Base-by-base conservation (phyloP, 768 basidiomycete species). In the Rhizopogon sp. region DNA sequence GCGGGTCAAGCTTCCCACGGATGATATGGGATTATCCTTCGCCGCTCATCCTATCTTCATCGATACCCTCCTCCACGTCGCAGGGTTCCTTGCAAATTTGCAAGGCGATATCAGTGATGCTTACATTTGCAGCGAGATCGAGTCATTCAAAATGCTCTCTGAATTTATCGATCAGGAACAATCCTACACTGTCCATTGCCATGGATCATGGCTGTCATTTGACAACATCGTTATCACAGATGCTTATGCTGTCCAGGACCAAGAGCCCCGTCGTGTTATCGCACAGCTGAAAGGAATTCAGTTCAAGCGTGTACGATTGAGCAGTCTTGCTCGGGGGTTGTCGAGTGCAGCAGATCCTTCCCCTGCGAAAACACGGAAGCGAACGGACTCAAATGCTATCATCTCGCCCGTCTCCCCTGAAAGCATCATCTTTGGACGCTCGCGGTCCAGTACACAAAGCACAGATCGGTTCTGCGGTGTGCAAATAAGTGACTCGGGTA, bases 61-160 rank as follows among this genome's bases (percentile, higher is more conserved):
- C 55, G 88, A 90, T 58, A 81, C 84, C 0, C 70, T 90, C 31
- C 70, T 88, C 31, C 88, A 90, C 55, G 76, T 80, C 39, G 81
- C 87, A 0, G 88, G 88, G 3, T 87, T 90, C 66, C 70, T 88
- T 35, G 77, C 81, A 25, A 90, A 90, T 65, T 64, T 82, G 62
- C 77, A 75, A 40, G 79, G 77, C 7, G 66, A 70, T 9, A 52
- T 72, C 25, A 70, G 79, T 28, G 79, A 86, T 52, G 83, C 77
- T 1, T 85, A 79, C 64, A 84, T 90, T 52, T 90, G 88, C 72
- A 77, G 70, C 29, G 74, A 77, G 22, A 72, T 87, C 31, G 79
- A 74, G 14, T 62, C 72, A 5, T 70, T 85, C 41, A 75, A 76
- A 53, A 62, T 82, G 5, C 61, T 87, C 1, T 72, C 79, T 2